A percentile compares a stretch with the other conserved stretches of the same genome.
These are phyloP conservation scores for Diaporthe sp. DNA, from an alignment of 2,329 filamentous ascomycete species.

Conservation along the genomic window DNA sequence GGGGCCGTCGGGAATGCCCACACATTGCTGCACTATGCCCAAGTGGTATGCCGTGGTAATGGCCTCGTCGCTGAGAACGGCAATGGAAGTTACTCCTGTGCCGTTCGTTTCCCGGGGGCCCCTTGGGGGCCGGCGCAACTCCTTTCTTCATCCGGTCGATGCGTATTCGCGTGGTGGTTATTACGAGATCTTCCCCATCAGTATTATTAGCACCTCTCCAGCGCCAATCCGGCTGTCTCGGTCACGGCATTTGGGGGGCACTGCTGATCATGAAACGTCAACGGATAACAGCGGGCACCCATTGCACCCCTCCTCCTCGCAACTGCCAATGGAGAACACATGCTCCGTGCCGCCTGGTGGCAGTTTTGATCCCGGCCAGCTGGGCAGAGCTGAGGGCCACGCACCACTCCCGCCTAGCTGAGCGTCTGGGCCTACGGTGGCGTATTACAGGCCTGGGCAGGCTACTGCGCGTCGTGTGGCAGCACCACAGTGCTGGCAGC, in stretches of 20 bases:
- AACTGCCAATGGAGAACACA: slow-evolving; percentile 1
- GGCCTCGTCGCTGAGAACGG: slow-evolving; percentile 24
- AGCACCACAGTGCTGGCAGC: neutral
- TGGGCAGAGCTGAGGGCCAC: slow-evolving; percentile 34
- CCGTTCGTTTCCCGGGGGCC: neutral
- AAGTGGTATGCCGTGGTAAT: slow-evolving; percentile 5
- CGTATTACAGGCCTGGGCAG: neutral
- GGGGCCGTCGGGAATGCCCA: slow-evolving; percentile 1
- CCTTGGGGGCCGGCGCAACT: neutral
- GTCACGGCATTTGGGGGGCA: slow-evolving; percentile 16
- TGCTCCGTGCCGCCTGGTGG: slow-evolving; percentile 32
- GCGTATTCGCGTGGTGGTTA: slow-evolving; percentile 5
- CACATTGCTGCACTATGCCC: slow-evolving; percentile 12
- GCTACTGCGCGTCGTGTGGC: slow-evolving; percentile 14
- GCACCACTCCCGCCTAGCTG: slow-evolving; percentile 35
- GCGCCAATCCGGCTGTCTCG: slow-evolving; percentile 32
- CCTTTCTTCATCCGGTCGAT: slow-evolving; percentile 20
- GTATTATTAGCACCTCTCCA: slow-evolving; percentile 19
- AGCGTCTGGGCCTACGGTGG: neutral
- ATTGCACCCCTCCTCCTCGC: neutral
- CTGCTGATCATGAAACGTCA: slow-evolving; percentile 23
- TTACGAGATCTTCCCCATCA: slow-evolving; percentile 1
- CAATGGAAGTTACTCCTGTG: slow-evolving; percentile 7
- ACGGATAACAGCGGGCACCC: slow-evolving; percentile 36
- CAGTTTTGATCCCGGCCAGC: slow-evolving; percentile 35